These are phyloP conservation scores for Wallacemonas collosoma DNA, from an alignment of 208 protist genomes.

Conservation along the genomic window DNA sequence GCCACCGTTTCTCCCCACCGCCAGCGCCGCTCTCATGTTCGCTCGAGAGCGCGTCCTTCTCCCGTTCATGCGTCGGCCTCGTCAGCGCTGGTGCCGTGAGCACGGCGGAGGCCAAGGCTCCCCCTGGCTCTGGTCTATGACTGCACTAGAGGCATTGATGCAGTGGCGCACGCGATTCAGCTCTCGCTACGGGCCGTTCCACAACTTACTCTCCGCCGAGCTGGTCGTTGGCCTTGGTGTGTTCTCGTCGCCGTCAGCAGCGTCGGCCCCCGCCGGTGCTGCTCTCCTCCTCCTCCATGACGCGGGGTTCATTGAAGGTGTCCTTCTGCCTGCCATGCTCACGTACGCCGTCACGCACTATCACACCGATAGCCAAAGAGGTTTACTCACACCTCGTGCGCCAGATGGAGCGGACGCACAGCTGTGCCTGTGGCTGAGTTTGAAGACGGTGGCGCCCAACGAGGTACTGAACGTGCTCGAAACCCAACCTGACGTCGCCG, in stretches of 20 bases:
- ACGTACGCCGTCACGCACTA: conserved; percentile 29
- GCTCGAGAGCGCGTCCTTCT: conserved; percentile 48
- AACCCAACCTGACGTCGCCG: not conserved
- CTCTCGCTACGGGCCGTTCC: conserved; percentile 28
- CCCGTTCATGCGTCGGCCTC: conserved; percentile 36
- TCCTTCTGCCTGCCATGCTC: conserved; percentile 60
- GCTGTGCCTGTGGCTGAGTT: not conserved
- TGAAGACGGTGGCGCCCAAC: not conserved
- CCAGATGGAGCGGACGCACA: not conserved
- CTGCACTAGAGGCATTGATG: conserved; percentile 30
- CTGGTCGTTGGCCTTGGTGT: conserved; percentile 24
- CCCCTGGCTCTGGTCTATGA: conserved; percentile 31
- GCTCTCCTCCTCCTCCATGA: conserved; percentile 53
- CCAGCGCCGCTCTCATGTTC: conserved; percentile 14
- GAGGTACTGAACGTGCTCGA: not conserved
- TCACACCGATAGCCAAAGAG: not conserved
- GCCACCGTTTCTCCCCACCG: not conserved
- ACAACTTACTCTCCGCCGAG: conserved; percentile 26
- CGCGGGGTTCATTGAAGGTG: conserved; percentile 31
- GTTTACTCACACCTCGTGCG: not conserved
- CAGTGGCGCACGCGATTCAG: conserved; percentile 26
- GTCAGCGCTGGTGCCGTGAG: not conserved
- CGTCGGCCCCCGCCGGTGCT: conserved; percentile 5
- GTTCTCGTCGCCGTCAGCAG: not conserved
- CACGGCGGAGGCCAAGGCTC: not conserved